Base-by-base conservation (phyloP, 805 yeast species). In the Zygotorulaspora sp. region DNA sequence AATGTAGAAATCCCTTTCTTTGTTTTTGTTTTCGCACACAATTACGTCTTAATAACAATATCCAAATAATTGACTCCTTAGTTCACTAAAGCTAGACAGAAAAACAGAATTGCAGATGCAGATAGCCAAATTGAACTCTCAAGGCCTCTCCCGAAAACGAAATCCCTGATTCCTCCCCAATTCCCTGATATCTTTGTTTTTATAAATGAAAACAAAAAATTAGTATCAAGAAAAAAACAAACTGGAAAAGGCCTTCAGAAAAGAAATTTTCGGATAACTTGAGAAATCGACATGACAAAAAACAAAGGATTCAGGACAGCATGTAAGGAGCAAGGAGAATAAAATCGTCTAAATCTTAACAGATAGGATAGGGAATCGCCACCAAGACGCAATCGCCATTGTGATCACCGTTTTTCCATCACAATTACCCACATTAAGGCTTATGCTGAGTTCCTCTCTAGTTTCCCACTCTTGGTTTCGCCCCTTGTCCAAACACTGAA, bases 281-380 rank as follows among this genome's bases (percentile, higher is more conserved):
- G 15, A 26, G 30, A 26, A n/a, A 26, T 26, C 30, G 30, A 26
- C 17, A 11, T 23, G 26, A 23, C 11, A 23, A 26, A 26, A n/a
- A 17, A 26, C 30, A 8, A 14, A n/a, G 30, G 9, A 26, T 12
- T 14, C 5, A 26, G 17, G 17, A 26, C 5, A n/a, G 14, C 14
- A 14, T 17, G 9, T 14, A 26, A 26, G 14, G 17, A n/a, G 30
- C 10, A 26, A 26, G 15, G 16, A n/a, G 14, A n/a, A 21, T 8
- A 21, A 21, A 7, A 21, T 10, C 23, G 23, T n/a, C n/a, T n/a
- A n/a, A n/a, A n/a, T n/a, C n/a, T n/a, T n/a, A n/a, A n/a, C n/a
- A n/a, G n/a, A n/a, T n/a, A n/a, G n/a, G n/a, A n/a, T n/a, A n/a
- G n/a, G n/a, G n/a, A n/a, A n/a, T n/a, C n/a, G n/a, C n/a, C n/a